These are phyloP conservation scores for Schizothecium vesticola DNA, from an alignment of 495 filamentous ascomycete genomes.

Conservation along the genomic window DNA sequence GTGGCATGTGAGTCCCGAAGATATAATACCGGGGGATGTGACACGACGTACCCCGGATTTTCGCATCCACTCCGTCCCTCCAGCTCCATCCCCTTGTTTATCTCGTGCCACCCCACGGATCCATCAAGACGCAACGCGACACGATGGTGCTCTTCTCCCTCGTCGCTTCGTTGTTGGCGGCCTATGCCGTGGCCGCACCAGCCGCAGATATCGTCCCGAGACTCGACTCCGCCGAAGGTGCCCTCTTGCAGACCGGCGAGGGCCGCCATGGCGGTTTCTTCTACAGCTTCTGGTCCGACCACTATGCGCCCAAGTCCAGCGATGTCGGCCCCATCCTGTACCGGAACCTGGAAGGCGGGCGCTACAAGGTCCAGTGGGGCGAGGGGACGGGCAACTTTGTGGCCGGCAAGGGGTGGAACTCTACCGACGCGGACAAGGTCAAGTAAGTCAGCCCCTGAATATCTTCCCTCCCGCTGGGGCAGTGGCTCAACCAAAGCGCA, in stretches of 20 bases:
- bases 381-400: constrained; percentile 5
- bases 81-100: neutral
- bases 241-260: neutral
- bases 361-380: neutral
- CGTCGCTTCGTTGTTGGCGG: neutral
- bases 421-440: neutral
- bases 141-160: neutral
- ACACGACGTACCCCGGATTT: neutral
- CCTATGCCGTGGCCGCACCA: neutral
- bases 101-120: neutral
- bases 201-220: neutral
- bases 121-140: neutral
- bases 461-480: neutral
- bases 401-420: constrained; percentile 8
- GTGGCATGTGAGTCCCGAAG: neutral
- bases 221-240: neutral
- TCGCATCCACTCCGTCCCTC: neutral
- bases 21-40: neutral
- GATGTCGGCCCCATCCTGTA: neutral
- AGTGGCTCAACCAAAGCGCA: neutral
- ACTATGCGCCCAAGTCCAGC: neutral
- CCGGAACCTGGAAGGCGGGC: neutral
- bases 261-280: constrained; percentile 4
- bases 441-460: neutral
- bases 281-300: constrained; percentile 5